Base-by-base conservation (phyloP, 2,329 filamentous ascomycete genomes). In the Diaporthe batatas region DNA sequence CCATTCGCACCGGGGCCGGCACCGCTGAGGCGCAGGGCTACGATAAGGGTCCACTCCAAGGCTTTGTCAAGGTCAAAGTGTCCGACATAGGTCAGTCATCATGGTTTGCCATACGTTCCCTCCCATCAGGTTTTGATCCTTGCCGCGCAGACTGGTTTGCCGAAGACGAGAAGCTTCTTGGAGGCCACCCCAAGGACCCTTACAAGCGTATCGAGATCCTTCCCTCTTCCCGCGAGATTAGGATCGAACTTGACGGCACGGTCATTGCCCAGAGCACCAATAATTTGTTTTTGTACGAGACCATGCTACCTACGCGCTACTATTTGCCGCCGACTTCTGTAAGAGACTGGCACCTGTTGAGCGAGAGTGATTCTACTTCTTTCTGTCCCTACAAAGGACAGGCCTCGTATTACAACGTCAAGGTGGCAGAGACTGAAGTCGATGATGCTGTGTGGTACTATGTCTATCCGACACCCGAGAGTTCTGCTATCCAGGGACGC, bases 331-430 rank as follows among this genome's bases (percentile, higher is more conserved):
- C 86, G 0, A 87, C 87, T 0, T 80, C 84, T 3, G 83, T 91
- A 1, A 16, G 54, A 2, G 84, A 87, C 51, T 80, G 80, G 51
- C 76, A 80, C 3, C 75, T 85, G 8, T 80, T 92, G 12, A 79
- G 80, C 0, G 83, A 83, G 8, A 92, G 89, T 75, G 78, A 82
- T 1, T 88, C 87, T 0, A 80, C 78, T n/a, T 91, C 89, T 0
- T 81, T 83, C 68, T 93, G 91, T 79, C 91, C 91, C 2, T 93
- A 93, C 76, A 93, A 93, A 78, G 91, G 91, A 1, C 85, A 87
- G 70, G 91, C 91, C 0, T 84, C 88, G 71, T 93, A 92, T 73
- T 92, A 91, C 75, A 76, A 89, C 70, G 81, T 92, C 0, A 83
- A 85, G 0, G 75, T 91, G 0, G 79, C 84, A 6, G 86, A 82